Evolutionary conservation across 2,329 filamentous ascomycete genomes (phyloP).

Genomic region (Pseudopithomyces chartarum): DNA sequence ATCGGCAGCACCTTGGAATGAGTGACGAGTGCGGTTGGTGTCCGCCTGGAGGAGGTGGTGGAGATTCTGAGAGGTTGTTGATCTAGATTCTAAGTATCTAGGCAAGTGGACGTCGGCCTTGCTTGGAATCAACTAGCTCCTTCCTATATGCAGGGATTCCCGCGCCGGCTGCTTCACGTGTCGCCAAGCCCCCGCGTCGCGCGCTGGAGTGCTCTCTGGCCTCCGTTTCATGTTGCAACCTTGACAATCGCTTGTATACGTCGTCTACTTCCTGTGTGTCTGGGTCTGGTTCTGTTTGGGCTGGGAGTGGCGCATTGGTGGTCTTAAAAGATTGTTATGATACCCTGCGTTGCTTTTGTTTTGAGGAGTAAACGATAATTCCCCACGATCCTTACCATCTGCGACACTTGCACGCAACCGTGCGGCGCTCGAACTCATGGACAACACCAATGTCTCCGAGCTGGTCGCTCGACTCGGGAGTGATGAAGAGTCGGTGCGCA

Average conservation of each 20-base stretch:
- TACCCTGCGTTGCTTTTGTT: background rate
- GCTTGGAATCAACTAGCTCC: constrained; percentile 27
- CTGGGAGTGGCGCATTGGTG: background rate
- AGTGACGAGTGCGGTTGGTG: constrained; percentile 3
- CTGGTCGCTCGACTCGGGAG: constrained; percentile 64
- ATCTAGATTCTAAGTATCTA: constrained; percentile 5
- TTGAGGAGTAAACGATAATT: background rate
- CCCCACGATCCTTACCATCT: constrained; percentile 9
- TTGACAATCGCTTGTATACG: background rate
- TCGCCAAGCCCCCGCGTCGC: constrained; percentile 18
- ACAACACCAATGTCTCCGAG: constrained; percentile 61
- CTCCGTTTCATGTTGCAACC: background rate
- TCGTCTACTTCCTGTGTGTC: background rate
- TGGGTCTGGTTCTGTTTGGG: background rate
- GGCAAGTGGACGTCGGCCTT: constrained; percentile 14
- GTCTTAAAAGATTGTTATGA: background rate
- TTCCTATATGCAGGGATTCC: constrained; percentile 3
- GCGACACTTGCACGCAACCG: constrained; percentile 4
- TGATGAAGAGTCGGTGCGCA: constrained; percentile 85
- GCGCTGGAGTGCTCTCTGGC: constrained; percentile 2
- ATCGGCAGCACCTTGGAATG: background rate
- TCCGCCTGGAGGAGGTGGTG: background rate
- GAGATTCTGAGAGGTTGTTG: constrained; percentile 19
- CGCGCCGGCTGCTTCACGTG: constrained; percentile 19
- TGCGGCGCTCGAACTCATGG: constrained; percentile 47